Base-by-base conservation (phyloP, 1,284 basidiomycete species). In the Peniophora sp. region DNA sequence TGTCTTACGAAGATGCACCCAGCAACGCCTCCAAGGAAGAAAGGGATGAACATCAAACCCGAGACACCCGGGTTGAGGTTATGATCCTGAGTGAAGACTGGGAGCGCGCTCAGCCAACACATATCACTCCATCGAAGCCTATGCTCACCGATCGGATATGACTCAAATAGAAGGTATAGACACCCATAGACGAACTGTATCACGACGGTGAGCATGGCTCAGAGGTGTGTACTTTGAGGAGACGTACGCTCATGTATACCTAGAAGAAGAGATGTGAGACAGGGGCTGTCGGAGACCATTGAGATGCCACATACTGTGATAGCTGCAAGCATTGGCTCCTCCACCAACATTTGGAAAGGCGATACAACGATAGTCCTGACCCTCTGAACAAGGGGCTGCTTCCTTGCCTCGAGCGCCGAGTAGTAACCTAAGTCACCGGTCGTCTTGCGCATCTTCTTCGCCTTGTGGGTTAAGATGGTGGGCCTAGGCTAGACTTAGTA, bases 351-450 rank as follows among this genome's bases (percentile, higher is more conserved):
- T 47, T 69, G 52, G 59, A 71, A 71, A 0, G 75, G 75, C 0
- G 72, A 61, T 56, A 61, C 61, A 2, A 71, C 55, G 10, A 70
- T 52, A 1, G 65, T 67, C 48, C 61, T 56, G 1, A 74, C 8
- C 3, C 59, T 61, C 39, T 61, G 53, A 1, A 69, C 66, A 12
- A 68, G 47, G 1, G 64, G 53, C 49, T 66, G 62, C 47, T 61
- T 59, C n/a, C 63, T 57, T 22, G 61, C 58, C 54, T 73, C 70
- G 11, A 70, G 55, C 0, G 69, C 62, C 14, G 68, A 67, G 62
- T 76, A 79, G 58, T 75, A 86, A 2, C 73, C 62, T 6, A 75
- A 61, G 55, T 86, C 78, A 1, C 79, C 79, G 0, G 82, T 84
- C 52, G 69, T 62, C 57, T 65, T 64, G 24, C 69, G 62, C 36